Percentiles rank a stretch among this genome's conserved stretches.
These are phyloP conservation scores for Sphaceloma murrayae DNA, from an alignment of 2,329 filamentous ascomycete species.

Conservation along the genomic window DNA sequence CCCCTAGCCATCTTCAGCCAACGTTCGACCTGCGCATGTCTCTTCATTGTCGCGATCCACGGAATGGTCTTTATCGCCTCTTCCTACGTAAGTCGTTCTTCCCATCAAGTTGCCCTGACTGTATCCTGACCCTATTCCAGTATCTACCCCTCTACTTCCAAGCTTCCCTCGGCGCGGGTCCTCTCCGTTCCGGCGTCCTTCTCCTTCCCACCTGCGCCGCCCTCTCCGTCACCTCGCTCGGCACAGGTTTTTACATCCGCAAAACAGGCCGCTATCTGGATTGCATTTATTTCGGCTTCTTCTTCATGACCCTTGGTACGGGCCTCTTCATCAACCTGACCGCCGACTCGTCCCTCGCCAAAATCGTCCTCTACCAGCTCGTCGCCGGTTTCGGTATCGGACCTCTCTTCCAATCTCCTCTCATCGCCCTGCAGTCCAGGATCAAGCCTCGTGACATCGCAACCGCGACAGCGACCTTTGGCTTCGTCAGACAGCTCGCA, in stretches of 20 bases:
- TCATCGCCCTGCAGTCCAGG: conserved; percentile 55
- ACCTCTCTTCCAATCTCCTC: conserved; percentile 56
- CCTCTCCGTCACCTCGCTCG: conserved; percentile 27
- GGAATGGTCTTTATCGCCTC: conserved; percentile 68
- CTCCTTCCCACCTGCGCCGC: conserved; percentile 29
- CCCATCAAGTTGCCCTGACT: too few relatives aligned
- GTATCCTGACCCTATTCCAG: too few relatives aligned
- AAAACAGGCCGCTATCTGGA: conserved; percentile 41
- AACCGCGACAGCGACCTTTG: conserved; percentile 54
- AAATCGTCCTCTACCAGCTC: conserved; percentile 46
- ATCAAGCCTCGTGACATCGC: conserved; percentile 53
- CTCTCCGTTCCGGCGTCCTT: conserved; percentile 62
- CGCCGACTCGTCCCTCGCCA: conserved; percentile 29
- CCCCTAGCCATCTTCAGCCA: conserved; percentile 61
- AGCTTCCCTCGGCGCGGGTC: conserved; percentile 56
- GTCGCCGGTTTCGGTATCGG: conserved; percentile 55
- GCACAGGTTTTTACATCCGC: conserved; percentile 34
- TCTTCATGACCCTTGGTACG: conserved; percentile 32
- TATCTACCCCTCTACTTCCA: conserved; percentile 83
- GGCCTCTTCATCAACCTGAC: conserved; percentile 33
- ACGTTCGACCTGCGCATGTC: conserved; percentile 55
- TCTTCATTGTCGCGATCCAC: conserved; percentile 61
- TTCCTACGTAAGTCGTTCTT: too few relatives aligned
- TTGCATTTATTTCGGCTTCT: conserved; percentile 42
- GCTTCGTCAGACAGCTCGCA: conserved; percentile 56